A percentile compares a stretch with the other conserved stretches of the same genome.
phyloP scores from a whole-genome alignment of 2,329 filamentous ascomycete genomes.

The Penicillium sp. region DNA sequence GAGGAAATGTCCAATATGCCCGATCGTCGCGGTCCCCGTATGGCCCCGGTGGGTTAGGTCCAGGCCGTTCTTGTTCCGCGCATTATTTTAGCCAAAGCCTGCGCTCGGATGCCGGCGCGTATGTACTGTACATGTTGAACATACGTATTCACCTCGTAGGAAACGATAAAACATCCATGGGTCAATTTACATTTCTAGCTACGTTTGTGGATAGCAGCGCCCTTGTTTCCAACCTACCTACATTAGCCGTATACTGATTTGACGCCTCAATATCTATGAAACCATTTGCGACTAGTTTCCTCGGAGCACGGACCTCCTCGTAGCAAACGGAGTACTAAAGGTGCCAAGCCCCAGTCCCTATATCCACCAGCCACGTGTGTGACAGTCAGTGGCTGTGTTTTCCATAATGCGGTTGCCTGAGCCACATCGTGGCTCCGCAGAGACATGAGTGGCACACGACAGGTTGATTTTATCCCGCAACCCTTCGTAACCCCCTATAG shows the following conservation, averaged over 20 bases:
- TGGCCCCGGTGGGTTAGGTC: background rate
- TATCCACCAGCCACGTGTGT: constrained; percentile 18
- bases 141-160: background rate
- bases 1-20: background rate
- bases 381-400: constrained; percentile 18
- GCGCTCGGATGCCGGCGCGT: background rate
- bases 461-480: background rate
- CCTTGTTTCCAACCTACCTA: background rate
- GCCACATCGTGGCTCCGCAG: constrained; percentile 17
- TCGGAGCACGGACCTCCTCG: background rate
- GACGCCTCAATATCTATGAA: background rate
- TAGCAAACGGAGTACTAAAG: background rate
- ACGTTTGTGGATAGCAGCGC: background rate
- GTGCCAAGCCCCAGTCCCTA: background rate
- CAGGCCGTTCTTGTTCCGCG: background rate
- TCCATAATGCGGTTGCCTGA: background rate
- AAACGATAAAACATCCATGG: too few species aligned
- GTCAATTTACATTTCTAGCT: background rate
- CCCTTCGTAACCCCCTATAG: background rate
- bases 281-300: background rate
- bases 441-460: background rate
- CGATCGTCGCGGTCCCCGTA: background rate
- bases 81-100: background rate
- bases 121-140: background rate
- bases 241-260: background rate